Conservation (phyloP, 1,284 basidiomycete genomes). For the Malassezia slooffiae region DNA sequence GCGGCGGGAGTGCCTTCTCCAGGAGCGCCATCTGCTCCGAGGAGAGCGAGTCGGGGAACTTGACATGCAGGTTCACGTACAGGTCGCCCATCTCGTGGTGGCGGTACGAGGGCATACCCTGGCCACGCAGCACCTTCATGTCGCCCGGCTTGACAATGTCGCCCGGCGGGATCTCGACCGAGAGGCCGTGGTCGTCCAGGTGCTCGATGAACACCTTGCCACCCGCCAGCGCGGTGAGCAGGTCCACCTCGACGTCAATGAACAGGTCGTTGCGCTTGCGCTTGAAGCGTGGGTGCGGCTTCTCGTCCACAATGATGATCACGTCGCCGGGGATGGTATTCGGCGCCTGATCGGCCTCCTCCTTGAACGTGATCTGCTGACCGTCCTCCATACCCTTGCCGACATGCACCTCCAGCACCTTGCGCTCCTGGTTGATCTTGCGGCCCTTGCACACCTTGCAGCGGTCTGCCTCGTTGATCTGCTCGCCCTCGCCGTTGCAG, state of each 20-base stretch:
- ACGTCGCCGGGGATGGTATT: constrained; percentile 86
- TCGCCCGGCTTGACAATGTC: constrained; percentile 87
- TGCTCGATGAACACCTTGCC: constrained; percentile 84
- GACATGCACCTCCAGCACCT: constrained; percentile 95
- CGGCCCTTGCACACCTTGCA: constrained; percentile 91
- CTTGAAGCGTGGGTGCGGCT: constrained; percentile 80
- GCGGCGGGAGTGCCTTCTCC: constrained; percentile 75
- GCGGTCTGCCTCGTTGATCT: constrained; percentile 85
- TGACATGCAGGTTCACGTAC: constrained; percentile 74
- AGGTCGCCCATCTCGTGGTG: constrained; percentile 95
- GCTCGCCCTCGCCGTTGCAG: constrained; percentile 80
- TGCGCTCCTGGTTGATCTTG: constrained; percentile 88
- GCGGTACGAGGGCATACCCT: constrained; percentile 96
- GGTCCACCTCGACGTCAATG: constrained; percentile 76
- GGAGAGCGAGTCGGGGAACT: constrained; percentile 77
- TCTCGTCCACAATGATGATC: constrained; percentile 92
- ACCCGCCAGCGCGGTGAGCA: constrained; percentile 85
- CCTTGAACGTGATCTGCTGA: constrained; percentile 84
- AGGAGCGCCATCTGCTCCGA: constrained; percentile 61
- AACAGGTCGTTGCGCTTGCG: constrained; percentile 85
- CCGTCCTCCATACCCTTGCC: constrained; percentile 99
- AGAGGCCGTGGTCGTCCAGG: constrained; percentile 77
- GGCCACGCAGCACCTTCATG: constrained; percentile 79
- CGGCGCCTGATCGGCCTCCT: constrained; percentile 93
- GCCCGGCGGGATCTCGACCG: constrained; percentile 69